Base-by-base conservation (phyloP, 169 alveolate genomes). In the Blepharisma undulans region DNA sequence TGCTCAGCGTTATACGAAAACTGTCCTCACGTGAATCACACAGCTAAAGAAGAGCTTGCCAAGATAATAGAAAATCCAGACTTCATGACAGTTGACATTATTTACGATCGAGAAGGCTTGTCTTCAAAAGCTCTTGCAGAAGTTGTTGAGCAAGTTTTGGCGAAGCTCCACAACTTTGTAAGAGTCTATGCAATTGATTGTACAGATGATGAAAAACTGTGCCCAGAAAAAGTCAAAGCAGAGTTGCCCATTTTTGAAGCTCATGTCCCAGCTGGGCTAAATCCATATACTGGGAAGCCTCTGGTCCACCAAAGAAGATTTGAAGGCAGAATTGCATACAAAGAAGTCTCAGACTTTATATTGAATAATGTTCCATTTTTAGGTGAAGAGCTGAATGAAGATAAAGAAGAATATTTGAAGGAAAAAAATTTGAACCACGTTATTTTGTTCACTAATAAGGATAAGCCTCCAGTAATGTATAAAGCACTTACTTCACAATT, bases 401-500 rank as follows among this genome's bases (percentile, higher is more conserved):
- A 60, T 4, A 29, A 60, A 19, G 33, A 27, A 22, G 66, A 61
- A 86, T 30, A 86, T 18, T 71, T 86, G 12, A 19, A 61, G 12
- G 60, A 27, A 18, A 33, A 27, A 19, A 29, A 60, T 16, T 21
- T 19, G 7, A 72, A 29, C n/a, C 61, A 86, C 61, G 80, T 86
- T 1, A 25, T 86, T 66, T n/a, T 86, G 25, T 86, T 86, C n/a
- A 60, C 84, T 18, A 19, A 27, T 27, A 72, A 86, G 21, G 84
- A 61, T 19, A 30, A 32, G 10, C 71, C 72, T 27, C 84, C 81
- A 2, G n/a, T 66, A n/a, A 33, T 66, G 27, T 72, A 29, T 32
- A 86, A 34, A 36, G 91, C 72, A 60, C 91, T 86, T 61, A 27
- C 72, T 66, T 86, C 91, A 19, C 25, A 86, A 60, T 86, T 66